These are phyloP conservation scores for Iris pallida DNA, from an alignment of 116 monocot genomes.

Conservation along the genomic window DNA sequence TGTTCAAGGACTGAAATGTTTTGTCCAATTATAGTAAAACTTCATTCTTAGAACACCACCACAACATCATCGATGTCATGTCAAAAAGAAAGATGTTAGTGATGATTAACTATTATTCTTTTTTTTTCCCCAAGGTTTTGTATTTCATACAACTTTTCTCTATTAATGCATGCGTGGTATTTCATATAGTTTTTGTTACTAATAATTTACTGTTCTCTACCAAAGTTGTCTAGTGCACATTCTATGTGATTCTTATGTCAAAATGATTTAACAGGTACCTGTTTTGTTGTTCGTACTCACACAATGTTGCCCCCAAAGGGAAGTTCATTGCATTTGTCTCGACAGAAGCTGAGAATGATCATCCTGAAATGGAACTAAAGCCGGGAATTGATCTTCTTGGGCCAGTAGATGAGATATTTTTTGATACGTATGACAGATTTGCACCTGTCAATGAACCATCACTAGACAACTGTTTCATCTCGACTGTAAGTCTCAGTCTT, in stretches of 20 bases:
- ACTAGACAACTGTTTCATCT: slow-evolving; percentile 81
- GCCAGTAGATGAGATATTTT: slow-evolving; percentile 82
- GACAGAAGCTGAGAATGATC: slow-evolving; percentile 76
- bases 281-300: slow-evolving; percentile 82
- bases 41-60: no score
- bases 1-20: no score
- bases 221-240: background rate
- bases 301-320: slow-evolving; percentile 85
- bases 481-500: slow-evolving; percentile 50
- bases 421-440: slow-evolving; percentile 73
- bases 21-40: no score
- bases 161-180: background rate
- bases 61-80: no score
- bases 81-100: no score
- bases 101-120: background rate
- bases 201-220: background rate
- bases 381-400: slow-evolving; percentile 87
- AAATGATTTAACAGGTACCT: slow-evolving; percentile 56
- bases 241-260: background rate
- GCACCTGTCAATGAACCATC: slow-evolving; percentile 80
- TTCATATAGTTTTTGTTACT: background rate
- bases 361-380: slow-evolving; percentile 61
- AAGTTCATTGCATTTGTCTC: slow-evolving; percentile 93
- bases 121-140: background rate
- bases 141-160: background rate